A percentile compares a stretch with the other conserved stretches of the same genome.
phyloP scores from a whole-genome alignment of 2,329 filamentous ascomycete genomes.

The Canariomyces notabilis region DNA sequence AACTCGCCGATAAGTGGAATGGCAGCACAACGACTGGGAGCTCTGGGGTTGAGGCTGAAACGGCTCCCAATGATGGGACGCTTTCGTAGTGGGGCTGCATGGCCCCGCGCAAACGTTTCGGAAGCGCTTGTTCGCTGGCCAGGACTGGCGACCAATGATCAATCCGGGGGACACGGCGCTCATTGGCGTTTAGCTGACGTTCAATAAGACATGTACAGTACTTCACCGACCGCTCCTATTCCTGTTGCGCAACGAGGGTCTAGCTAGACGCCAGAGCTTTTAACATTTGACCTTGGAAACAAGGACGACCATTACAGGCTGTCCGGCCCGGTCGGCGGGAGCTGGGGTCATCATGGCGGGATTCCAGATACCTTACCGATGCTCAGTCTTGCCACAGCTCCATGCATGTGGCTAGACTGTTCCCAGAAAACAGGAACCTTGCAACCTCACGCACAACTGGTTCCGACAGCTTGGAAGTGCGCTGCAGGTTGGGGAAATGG shows the following conservation, averaged over 20 bases:
- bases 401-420: conserved; percentile 10
- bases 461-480: neutral
- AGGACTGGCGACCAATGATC: conserved; percentile 12
- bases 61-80: conserved; percentile 1
- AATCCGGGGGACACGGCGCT: conserved; percentile 1
- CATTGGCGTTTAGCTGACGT: neutral
- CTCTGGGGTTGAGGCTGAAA: conserved; percentile 18
- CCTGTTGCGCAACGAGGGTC: neutral
- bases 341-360: too few species aligned
- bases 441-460: conserved; percentile 1
- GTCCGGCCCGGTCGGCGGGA: neutral
- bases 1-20: too few species aligned
- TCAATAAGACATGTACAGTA: neutral
- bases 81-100: neutral
- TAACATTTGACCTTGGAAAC: too few species aligned
- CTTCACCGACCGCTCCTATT: too few species aligned
- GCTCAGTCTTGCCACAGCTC: too few species aligned
- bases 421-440: conserved; percentile 9
- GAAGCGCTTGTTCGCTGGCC: conserved; percentile 5
- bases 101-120: conserved; percentile 6
- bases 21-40: conserved; percentile 8
- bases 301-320: conserved; percentile 4
- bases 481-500: conserved; percentile 11
- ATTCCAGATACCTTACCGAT: too few species aligned
- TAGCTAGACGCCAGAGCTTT: too few species aligned